Conservation (phyloP, 495 filamentous ascomycete species). For the Lepraria neglecta region DNA sequence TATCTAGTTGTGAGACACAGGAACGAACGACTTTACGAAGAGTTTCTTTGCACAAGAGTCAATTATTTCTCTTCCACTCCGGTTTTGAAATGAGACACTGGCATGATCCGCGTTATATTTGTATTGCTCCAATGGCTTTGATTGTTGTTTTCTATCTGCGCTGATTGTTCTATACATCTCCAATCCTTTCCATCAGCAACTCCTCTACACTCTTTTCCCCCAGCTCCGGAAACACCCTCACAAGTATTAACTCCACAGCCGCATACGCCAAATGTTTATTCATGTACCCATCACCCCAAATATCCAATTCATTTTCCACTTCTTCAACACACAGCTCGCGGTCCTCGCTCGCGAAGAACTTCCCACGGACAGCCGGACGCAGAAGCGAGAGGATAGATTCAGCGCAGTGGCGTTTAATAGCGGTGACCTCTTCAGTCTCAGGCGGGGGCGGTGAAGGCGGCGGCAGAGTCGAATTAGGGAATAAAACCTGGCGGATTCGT, state of each 20-base stretch:
- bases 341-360: slow-evolving; percentile 35
- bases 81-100: no score
- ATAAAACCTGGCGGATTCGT: slow-evolving; percentile 63
- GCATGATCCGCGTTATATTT: background rate
- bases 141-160: background rate
- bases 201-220: slow-evolving; percentile 64
- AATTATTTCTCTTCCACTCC: no score
- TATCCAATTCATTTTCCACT: slow-evolving; percentile 57
- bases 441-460: slow-evolving; percentile 34
- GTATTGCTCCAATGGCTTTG: no score
- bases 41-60: background rate
- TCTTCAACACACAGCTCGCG: slow-evolving; percentile 36
- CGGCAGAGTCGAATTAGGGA: slow-evolving; percentile 66
- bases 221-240: slow-evolving; percentile 77
- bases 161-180: slow-evolving; percentile 21
- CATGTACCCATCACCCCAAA: slow-evolving; percentile 73
- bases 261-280: slow-evolving; percentile 84
- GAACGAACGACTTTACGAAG: background rate
- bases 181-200: slow-evolving; percentile 65
- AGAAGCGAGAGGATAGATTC: slow-evolving; percentile 44
- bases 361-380: slow-evolving; percentile 38
- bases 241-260: slow-evolving; percentile 69
- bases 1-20: background rate
- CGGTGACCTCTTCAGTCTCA: slow-evolving; percentile 36
- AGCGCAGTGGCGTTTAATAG: slow-evolving; percentile 54